Conservation (phyloP, 2,329 filamentous ascomycete genomes). For the Aspergillus sp. region DNA sequence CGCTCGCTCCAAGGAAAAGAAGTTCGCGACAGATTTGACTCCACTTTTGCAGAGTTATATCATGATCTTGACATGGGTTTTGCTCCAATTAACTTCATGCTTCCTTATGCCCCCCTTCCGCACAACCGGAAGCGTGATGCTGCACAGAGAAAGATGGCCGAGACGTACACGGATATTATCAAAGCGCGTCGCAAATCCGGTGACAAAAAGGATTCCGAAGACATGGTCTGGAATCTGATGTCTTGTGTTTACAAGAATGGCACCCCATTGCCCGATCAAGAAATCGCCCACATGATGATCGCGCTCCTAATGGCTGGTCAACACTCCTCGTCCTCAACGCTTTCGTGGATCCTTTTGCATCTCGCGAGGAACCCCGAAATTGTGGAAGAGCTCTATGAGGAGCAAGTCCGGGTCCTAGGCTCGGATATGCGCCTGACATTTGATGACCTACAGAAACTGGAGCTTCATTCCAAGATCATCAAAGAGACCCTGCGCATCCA, state of each 20-base stretch:
- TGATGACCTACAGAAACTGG: constrained; percentile 74
- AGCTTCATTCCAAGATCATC: constrained; percentile 79
- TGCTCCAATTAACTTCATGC: constrained; percentile 83
- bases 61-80: constrained; percentile 91
- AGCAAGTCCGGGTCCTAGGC: constrained; percentile 75
- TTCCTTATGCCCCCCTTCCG: constrained; percentile 85
- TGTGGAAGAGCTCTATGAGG: constrained; percentile 76
- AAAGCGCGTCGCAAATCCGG: constrained; percentile 63
- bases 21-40: constrained; percentile 77
- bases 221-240: constrained; percentile 93
- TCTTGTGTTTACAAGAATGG: constrained; percentile 82
- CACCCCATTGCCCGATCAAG: constrained; percentile 72
- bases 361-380: constrained; percentile 78
- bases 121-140: constrained; percentile 80
- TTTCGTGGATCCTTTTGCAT: constrained; percentile 80
- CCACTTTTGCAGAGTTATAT: constrained; percentile 76
- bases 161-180: constrained; percentile 82
- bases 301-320: constrained; percentile 89
- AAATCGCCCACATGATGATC: constrained; percentile 93
- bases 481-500: constrained; percentile 91
- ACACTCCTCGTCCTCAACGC: constrained; percentile 82
- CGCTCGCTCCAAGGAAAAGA: constrained; percentile 82
- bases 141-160: constrained; percentile 76
- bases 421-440: constrained; percentile 72
- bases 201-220: constrained; percentile 56